Percentiles rank a stretch among this genome's conserved stretches.
phyloP scores from a whole-genome alignment of 2,329 filamentous ascomycete species.

The Penicillium sp. region DNA sequence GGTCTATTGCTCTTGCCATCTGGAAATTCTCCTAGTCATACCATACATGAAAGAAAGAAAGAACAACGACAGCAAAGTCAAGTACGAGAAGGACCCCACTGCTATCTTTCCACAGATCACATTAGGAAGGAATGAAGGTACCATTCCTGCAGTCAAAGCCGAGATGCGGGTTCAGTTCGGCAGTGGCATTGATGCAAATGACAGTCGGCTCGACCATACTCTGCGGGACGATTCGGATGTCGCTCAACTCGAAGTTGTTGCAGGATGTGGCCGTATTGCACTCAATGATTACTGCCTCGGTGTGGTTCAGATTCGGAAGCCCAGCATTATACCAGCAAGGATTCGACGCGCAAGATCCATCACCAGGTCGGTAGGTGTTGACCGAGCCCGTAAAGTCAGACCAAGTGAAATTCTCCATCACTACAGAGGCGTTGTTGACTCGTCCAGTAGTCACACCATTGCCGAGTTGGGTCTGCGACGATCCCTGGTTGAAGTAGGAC shows the following conservation, averaged over 20 bases:
- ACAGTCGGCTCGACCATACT: conserved; percentile 30
- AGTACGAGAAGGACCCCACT: not conserved
- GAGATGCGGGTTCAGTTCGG: conserved; percentile 36
- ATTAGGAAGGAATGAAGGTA: conserved; percentile 28
- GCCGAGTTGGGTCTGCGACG: conserved; percentile 30
- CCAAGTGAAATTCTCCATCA: conserved; percentile 49
- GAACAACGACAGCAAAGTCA: not conserved
- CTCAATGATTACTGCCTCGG: conserved; percentile 46
- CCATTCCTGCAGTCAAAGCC: conserved; percentile 41
- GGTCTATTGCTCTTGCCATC: not conserved
- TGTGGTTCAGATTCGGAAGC: conserved; percentile 42
- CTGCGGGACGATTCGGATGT: conserved; percentile 40
- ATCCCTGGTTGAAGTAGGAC: conserved; percentile 48
- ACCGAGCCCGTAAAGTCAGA: conserved; percentile 46
- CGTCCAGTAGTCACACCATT: conserved; percentile 28
- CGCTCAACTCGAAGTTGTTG: conserved; percentile 35
- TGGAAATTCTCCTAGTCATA: not conserved
- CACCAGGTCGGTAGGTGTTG: conserved; percentile 46
- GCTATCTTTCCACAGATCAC: not conserved
- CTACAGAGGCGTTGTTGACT: conserved; percentile 44
- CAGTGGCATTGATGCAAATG: conserved; percentile 41
- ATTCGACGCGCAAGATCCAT: conserved; percentile 46
- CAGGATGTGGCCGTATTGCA: conserved; percentile 46
- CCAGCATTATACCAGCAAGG: conserved; percentile 51
- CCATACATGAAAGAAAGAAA: not conserved